phyloP scores from a whole-genome alignment of 1,284 basidiomycete species.

The Heterobasidion parviporum region DNA sequence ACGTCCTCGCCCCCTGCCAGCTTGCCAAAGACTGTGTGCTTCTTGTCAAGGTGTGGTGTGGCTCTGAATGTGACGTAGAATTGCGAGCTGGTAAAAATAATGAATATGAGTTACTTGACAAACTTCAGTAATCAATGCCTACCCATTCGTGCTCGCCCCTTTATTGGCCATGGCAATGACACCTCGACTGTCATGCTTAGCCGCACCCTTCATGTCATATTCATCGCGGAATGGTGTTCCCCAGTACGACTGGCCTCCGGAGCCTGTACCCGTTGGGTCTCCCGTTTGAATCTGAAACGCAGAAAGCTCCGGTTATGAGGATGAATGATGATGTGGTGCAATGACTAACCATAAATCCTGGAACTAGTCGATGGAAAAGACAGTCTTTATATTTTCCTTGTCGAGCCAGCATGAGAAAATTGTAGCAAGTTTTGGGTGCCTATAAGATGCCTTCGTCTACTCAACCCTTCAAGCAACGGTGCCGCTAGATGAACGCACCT shows the following conservation, averaged over 20 bases:
- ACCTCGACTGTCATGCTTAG: constrained; percentile 78
- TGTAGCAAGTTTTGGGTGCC: constrained; percentile 97
- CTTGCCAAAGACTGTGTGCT: constrained; percentile 96
- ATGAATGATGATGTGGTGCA: not conserved
- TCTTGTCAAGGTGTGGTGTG: constrained; percentile 74
- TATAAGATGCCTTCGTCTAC: constrained; percentile 20
- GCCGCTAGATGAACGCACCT: constrained; percentile 32
- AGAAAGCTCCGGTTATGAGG: not conserved
- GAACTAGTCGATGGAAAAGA: constrained; percentile 89
- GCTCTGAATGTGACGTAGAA: constrained; percentile 86
- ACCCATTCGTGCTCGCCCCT: constrained; percentile 80
- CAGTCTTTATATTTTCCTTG: constrained; percentile 87
- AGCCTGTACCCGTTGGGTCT: constrained; percentile 93
- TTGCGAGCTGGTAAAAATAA: constrained; percentile 53
- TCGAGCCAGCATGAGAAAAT: constrained; percentile 89
- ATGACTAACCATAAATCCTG: constrained; percentile 85
- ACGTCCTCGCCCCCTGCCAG: constrained; percentile 92
- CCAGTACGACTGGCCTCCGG: constrained; percentile 93
- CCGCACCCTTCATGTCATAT: constrained; percentile 77
- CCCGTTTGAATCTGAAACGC: constrained; percentile 81
- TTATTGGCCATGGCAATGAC: constrained; percentile 89
- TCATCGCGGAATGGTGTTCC: constrained; percentile 94
- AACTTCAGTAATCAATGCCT: constrained; percentile 13
- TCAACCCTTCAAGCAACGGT: not conserved
- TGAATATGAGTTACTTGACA: not conserved